Percentiles rank a stretch among this genome's conserved stretches.
These are phyloP conservation scores for Sporobolomyces roseus DNA, from an alignment of 768 basidiomycete species.

Conservation along the genomic window DNA sequence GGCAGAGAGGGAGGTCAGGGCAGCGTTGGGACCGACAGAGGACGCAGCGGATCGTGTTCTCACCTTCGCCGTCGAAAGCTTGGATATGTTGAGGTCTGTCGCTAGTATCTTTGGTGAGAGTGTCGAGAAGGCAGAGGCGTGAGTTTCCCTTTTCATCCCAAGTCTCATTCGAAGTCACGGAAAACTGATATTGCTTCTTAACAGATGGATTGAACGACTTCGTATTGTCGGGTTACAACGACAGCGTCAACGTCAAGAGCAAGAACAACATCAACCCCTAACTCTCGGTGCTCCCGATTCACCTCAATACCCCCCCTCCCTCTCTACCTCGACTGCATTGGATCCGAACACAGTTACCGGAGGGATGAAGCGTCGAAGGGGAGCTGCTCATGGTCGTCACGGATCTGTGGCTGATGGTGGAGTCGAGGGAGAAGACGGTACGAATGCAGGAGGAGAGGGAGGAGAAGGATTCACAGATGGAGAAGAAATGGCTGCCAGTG, in stretches of 20 bases:
- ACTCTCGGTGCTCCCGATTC: not conserved
- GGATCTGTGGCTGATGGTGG: not conserved
- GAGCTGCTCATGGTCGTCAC: not conserved
- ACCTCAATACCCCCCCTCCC: not conserved
- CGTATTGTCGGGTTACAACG: constrained; percentile 73
- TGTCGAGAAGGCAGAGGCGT: constrained; percentile 81
- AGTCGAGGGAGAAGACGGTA: not conserved
- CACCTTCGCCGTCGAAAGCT: constrained; percentile 78
- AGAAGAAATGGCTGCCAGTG: constrained; percentile 3
- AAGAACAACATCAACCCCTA: not conserved
- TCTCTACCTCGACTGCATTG: not conserved
- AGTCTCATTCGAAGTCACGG: not conserved
- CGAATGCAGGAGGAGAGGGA: not conserved
- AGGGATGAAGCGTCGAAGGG: constrained; percentile 10
- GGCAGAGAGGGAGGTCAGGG: not conserved
- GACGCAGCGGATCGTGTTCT: constrained; percentile 75
- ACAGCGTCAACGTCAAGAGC: constrained; percentile 44
- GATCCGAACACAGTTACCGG: not conserved
- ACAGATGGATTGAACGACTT: constrained; percentile 77
- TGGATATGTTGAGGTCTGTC: constrained; percentile 87
- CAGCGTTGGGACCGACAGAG: constrained; percentile 56
- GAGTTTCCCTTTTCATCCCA: constrained; percentile 17
- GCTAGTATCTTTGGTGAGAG: constrained; percentile 83
- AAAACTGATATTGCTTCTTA: not conserved
- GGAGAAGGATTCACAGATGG: not conserved